These are phyloP conservation scores for Amanita pseudoporphyria DNA, from an alignment of 768 basidiomycete genomes.

Conservation along the genomic window DNA sequence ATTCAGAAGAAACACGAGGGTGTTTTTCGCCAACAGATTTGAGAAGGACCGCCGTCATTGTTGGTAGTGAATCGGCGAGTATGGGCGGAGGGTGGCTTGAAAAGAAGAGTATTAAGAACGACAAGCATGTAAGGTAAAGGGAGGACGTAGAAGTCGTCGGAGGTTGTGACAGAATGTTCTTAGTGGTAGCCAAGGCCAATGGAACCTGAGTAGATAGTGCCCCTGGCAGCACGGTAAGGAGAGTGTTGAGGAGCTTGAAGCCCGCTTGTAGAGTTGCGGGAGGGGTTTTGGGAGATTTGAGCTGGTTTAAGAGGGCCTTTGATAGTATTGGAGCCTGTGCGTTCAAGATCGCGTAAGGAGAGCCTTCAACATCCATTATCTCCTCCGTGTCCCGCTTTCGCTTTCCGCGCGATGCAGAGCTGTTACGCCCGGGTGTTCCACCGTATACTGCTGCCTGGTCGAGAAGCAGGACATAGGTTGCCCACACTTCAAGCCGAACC, in stretches of 20 bases:
- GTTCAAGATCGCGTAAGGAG: slow-evolving; percentile 61
- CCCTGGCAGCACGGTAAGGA: slow-evolving; percentile 77
- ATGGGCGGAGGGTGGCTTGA: slow-evolving; percentile 51
- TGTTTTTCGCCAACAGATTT: slow-evolving; percentile 72
- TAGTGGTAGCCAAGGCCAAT: slow-evolving; percentile 54
- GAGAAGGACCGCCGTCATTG: slow-evolving; percentile 66
- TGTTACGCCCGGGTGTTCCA: slow-evolving; percentile 44
- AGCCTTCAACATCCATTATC: slow-evolving; percentile 67
- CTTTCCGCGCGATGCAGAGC: slow-evolving; percentile 47
- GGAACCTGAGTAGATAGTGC: slow-evolving; percentile 64
- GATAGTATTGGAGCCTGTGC: slow-evolving; percentile 70
- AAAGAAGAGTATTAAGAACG: slow-evolving; percentile 83
- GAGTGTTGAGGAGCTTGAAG: slow-evolving; percentile 65
- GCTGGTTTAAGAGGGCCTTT: slow-evolving; percentile 62
- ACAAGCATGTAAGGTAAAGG: slow-evolving; percentile 74
- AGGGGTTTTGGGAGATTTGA: slow-evolving; percentile 72
- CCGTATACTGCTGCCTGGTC: slow-evolving; percentile 81
- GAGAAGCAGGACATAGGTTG: slow-evolving; percentile 72
- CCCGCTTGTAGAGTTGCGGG: slow-evolving; percentile 78
- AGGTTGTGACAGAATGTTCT: slow-evolving; percentile 53
- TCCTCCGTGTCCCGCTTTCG: slow-evolving; percentile 67
- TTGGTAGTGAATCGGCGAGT: slow-evolving; percentile 51
- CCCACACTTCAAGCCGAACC: slow-evolving; percentile 87
- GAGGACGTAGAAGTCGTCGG: slow-evolving; percentile 71
- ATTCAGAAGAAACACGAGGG: slow-evolving; percentile 81